Percentiles rank a stretch among this genome's conserved stretches.
phyloP scores from a whole-genome alignment of 768 basidiomycete species.

The Phaffia tasmanica region DNA sequence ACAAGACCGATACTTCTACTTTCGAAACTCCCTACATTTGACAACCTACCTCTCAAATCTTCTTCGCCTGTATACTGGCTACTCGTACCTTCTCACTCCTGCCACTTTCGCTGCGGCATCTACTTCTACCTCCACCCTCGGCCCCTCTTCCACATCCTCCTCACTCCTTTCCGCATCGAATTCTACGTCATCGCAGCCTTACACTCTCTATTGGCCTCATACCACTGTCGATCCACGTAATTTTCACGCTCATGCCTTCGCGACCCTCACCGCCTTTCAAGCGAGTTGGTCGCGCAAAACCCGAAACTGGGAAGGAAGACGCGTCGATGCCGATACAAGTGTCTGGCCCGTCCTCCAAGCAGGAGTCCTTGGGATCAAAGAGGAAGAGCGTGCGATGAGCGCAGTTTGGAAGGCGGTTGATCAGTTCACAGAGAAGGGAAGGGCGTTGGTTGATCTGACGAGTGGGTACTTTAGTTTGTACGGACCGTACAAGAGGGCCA shows the following conservation, averaged over 20 bases:
- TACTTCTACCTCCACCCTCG: slow-evolving; percentile 2
- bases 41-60: slow-evolving; percentile 78
- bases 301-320: slow-evolving; percentile 22
- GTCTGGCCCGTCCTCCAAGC: slow-evolving; percentile 79
- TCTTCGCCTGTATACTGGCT: slow-evolving; percentile 53
- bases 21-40: slow-evolving; percentile 51
- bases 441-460: slow-evolving; percentile 57
- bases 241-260: slow-evolving; percentile 52
- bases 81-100: slow-evolving; percentile 54
- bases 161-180: slow-evolving; percentile 22
- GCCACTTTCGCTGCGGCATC: slow-evolving; percentile 30
- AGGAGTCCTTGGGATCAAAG: slow-evolving; percentile 71
- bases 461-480: slow-evolving; percentile 92
- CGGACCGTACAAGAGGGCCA: slow-evolving; percentile 60
- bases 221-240: slow-evolving; percentile 54
- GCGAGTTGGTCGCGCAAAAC: slow-evolving; percentile 34
- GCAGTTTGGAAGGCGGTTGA: slow-evolving; percentile 35
- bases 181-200: slow-evolving; percentile 35
- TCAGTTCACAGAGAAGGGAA: slow-evolving; percentile 33
- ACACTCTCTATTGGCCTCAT: slow-evolving; percentile 58
- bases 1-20: slow-evolving; percentile 84
- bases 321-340: slow-evolving; percentile 43
- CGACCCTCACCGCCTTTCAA: slow-evolving; percentile 54
- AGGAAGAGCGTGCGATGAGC: slow-evolving; percentile 58
- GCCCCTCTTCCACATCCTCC: slow-evolving; percentile 26